phyloP scores from a whole-genome alignment of 306 rosid genomes.

The Sophora flavescens region DNA sequence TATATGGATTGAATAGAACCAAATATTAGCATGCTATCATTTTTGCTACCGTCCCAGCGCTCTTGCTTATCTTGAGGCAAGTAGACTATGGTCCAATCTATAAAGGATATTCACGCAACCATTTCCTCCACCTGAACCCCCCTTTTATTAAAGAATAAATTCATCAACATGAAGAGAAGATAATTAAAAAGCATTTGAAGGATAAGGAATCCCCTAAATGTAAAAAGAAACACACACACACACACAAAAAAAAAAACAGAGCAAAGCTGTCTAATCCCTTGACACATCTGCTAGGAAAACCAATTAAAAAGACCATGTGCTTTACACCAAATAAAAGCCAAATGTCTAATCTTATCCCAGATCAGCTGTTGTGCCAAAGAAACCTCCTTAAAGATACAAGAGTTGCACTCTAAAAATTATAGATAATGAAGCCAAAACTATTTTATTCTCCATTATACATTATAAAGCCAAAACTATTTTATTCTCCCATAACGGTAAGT shows the following conservation, averaged over 20 bases:
- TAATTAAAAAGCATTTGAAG: no score
- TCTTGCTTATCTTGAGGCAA: no score
- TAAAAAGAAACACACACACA: not conserved
- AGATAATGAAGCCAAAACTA: not conserved
- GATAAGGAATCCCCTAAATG: not conserved
- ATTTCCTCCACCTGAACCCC: no score
- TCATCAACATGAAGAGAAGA: no score
- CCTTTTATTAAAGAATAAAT: no score
- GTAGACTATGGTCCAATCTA: no score
- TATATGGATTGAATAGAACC: not conserved
- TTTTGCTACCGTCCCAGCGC: no score
- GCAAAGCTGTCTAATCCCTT: not conserved
- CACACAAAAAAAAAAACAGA: no score
- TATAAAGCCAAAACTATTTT: conserved; percentile 27
- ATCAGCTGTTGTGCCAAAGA: not conserved
- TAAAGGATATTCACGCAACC: no score
- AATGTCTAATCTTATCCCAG: not conserved
- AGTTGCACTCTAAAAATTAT: not conserved
- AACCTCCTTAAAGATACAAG: not conserved
- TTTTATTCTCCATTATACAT: not conserved
- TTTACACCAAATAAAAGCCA: not conserved
- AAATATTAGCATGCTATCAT: no score
- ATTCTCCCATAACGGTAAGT: conserved; percentile 35
- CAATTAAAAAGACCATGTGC: not conserved
- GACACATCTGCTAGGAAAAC: not conserved